Conservation (phyloP, 2,329 filamentous ascomycete genomes). For the Rutstroemia sp. region DNA sequence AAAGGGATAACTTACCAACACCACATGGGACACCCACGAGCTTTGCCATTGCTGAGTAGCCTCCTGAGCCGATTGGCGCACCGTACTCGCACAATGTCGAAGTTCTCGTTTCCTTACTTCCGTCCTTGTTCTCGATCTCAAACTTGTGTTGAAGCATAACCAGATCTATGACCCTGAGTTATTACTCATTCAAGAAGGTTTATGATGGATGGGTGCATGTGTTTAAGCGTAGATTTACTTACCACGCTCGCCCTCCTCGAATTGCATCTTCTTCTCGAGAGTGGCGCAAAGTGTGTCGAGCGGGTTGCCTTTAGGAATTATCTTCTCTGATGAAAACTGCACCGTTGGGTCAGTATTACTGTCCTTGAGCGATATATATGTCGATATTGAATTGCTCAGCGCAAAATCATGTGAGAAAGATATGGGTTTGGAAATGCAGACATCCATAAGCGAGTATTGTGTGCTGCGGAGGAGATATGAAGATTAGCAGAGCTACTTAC, state of each 20-base stretch:
- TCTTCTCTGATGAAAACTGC: slow-evolving; percentile 57
- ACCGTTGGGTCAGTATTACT: too few species aligned
- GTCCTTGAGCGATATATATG: too few species aligned
- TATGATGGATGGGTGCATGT: too few species aligned
- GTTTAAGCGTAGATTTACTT: too few species aligned
- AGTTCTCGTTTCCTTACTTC: slow-evolving; percentile 67
- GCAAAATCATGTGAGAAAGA: too few species aligned
- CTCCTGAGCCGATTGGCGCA: slow-evolving; percentile 45
- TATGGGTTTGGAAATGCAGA: too few species aligned
- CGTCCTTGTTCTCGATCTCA: slow-evolving; percentile 75
- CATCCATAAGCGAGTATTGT: too few species aligned
- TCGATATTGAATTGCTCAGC: too few species aligned
- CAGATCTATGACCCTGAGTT: slow-evolving; percentile 44
- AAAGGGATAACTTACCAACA: slow-evolving; percentile 31
- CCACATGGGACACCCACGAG: slow-evolving; percentile 70
- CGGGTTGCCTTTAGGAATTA: slow-evolving; percentile 67
- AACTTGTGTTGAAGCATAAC: slow-evolving; percentile 78
- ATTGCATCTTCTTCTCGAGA: slow-evolving; percentile 88
- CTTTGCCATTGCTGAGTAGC: slow-evolving; percentile 79
- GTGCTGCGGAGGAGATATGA: too few species aligned
- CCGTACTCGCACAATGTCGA: slow-evolving; percentile 81
- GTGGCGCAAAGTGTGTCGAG: slow-evolving; percentile 87
- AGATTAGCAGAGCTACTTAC: too few species aligned
- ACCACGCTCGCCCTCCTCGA: slow-evolving; percentile 63
- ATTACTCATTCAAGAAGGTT: too few species aligned